Evolutionary conservation across 1,284 basidiomycete genomes (phyloP).

Genomic region (Psilocybe mexicana): DNA sequence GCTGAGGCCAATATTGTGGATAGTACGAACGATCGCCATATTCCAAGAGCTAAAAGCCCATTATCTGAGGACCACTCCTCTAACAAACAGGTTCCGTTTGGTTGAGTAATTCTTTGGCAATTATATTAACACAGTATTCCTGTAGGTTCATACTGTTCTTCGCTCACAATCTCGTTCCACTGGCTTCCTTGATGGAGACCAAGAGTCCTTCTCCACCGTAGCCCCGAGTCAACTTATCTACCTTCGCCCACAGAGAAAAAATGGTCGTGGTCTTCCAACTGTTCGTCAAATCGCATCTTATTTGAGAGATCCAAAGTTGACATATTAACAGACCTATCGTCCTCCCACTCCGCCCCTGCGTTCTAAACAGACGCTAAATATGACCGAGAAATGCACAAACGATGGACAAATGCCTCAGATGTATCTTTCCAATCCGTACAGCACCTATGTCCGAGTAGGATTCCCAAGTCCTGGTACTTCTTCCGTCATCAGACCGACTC

Average conservation of each 20-base stretch:
- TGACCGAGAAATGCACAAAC: neutral
- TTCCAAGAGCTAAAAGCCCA: neutral
- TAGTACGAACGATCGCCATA: neutral
- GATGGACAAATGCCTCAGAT: neutral
- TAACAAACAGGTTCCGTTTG: too few species aligned
- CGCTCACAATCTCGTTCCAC: neutral
- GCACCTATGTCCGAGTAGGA: slow-evolving; percentile 3
- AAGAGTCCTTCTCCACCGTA: slow-evolving; percentile 7
- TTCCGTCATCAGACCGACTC: slow-evolving; percentile 24
- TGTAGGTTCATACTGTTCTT: neutral
- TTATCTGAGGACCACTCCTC: too few species aligned
- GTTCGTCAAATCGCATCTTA: neutral
- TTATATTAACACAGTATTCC: too few species aligned
- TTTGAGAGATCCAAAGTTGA: neutral
- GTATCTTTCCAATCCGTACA: slow-evolving; percentile 4
- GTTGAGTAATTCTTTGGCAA: too few species aligned
- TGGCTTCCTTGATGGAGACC: neutral
- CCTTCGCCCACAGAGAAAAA: neutral
- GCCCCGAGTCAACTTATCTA: slow-evolving; percentile 4
- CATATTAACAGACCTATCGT: slow-evolving; percentile 44
- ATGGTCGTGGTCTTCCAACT: slow-evolving; percentile 16
- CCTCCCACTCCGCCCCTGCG: slow-evolving; percentile 59
- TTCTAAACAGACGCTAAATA: slow-evolving; percentile 13
- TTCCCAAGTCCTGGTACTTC: slow-evolving; percentile 10
- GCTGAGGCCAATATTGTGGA: slow-evolving; percentile 12